Evolutionary conservation across 495 filamentous ascomycete genomes (phyloP), one percentile per base, ranked within the genome.

Genomic region (Penicillium cosmopolitanum): DNA sequence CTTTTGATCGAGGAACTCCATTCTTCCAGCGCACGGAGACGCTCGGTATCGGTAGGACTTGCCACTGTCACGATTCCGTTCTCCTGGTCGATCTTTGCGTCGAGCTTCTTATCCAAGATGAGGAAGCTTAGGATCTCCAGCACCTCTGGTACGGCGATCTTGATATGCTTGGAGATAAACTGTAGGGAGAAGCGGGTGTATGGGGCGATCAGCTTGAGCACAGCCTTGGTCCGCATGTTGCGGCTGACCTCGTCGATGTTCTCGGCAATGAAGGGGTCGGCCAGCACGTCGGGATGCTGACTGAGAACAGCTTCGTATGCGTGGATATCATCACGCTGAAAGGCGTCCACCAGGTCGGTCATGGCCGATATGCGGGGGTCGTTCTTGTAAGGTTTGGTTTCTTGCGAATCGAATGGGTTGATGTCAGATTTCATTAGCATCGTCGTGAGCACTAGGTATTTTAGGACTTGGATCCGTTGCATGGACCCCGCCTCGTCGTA

Each of bases 361-460:
- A 98, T 98, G 59, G 92, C 92, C 7, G 91, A 87, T 65, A 98
- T 97, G 40, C 93, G 89, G 13, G 91, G 90, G 71, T 98, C 94
- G 63, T 89, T 94, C 74, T 91, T 93, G 81, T 98, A 98, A 0
- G 95, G 94, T 76, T 98, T 98, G n/a, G 93, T 98, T 76, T 98
- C 96, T 74, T 97, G 95, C 33, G 93, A 97, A 73, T 98, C 93
- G 74, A 98, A 98, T 0, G 95, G 96, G 71, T 98, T 98, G 85
- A 98, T 98, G 70, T 96, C 87, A n/a, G 92, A 96, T 71, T 96
- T 94, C 92, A 96, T 97, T 48, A 98, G 84, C 96, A 98, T 97
- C 43, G 92, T 97, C 3, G 93, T 91, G 48, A 98, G 82, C 48
- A 98, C 92, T 19, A 98, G 84, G 66, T 98, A 98, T 77, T 97